Conservation (phyloP, 1,284 basidiomycete genomes). For the Ganoderma multipileum region DNA sequence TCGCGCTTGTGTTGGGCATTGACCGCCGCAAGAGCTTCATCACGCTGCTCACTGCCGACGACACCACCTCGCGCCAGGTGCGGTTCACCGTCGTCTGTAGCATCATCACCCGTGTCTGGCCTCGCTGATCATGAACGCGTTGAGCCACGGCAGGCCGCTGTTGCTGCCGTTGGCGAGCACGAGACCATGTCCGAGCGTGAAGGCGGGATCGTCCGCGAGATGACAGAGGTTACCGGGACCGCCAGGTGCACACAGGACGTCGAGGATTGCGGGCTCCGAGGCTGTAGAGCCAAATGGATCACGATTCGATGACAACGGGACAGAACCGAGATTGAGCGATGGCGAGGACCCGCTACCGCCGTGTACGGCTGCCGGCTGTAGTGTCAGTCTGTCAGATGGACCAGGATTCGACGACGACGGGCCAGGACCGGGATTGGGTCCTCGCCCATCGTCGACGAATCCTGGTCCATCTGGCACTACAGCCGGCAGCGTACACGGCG, state of each 20-base stretch:
- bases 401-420: too few species aligned
- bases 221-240: neutral
- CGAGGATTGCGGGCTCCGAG: neutral
- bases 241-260: neutral
- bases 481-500: too few species aligned
- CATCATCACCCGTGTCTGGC: neutral
- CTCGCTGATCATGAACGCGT: constrained; percentile 3
- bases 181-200: neutral
- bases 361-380: too few species aligned
- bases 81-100: neutral
- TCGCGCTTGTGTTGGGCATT: neutral
- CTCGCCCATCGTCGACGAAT: too few species aligned
- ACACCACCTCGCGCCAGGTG: neutral
- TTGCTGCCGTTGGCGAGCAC: neutral
- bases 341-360: too few species aligned
- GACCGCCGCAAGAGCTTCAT: neutral
- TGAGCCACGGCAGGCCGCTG: neutral
- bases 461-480: too few species aligned
- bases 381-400: too few species aligned
- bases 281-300: too few species aligned
- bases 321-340: too few species aligned
- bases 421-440: too few species aligned
- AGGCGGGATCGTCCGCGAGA: neutral
- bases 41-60: neutral
- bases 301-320: too few species aligned